phyloP scores from a whole-genome alignment of 441 rosid genomes.

The Jatropha multifida region DNA sequence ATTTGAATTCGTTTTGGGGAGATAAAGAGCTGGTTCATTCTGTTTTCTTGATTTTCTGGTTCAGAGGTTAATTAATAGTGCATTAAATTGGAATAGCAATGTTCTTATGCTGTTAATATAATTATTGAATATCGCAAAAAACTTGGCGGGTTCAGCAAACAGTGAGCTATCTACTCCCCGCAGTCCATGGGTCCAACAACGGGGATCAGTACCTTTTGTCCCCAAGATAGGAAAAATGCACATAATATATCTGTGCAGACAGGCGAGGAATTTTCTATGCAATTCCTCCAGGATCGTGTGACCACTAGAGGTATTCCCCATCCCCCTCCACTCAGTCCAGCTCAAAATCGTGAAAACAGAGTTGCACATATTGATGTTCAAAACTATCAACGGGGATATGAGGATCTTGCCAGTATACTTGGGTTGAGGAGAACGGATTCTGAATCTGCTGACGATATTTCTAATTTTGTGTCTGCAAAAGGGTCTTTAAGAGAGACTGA shows the following conservation, averaged over 20 bases:
- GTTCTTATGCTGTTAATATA: slow-evolving; percentile 14
- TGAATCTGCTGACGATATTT: slow-evolving; percentile 46
- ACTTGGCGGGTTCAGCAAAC: slow-evolving; percentile 28
- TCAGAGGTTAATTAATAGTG: slow-evolving; percentile 20
- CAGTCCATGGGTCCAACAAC: slow-evolving; percentile 34
- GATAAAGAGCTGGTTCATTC: slow-evolving; percentile 16
- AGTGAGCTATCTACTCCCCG: slow-evolving; percentile 37
- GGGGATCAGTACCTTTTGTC: slow-evolving; percentile 29
- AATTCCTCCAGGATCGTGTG: slow-evolving; percentile 55
- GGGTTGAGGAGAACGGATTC: slow-evolving; percentile 61
- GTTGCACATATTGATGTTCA: slow-evolving; percentile 33
- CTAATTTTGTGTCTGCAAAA: slow-evolving; percentile 46
- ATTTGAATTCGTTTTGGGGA: slow-evolving; percentile 14
- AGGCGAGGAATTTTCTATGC: slow-evolving; percentile 67
- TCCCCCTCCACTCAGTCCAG: slow-evolving; percentile 12
- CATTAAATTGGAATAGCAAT: slow-evolving; percentile 22
- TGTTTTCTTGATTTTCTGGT: slow-evolving; percentile 5
- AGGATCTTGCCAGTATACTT: slow-evolving; percentile 47
- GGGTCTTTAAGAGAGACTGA: slow-evolving; percentile 39
- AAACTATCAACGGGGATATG: slow-evolving; percentile 40
- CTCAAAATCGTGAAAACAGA: slow-evolving; percentile 30
- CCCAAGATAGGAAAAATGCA: slow-evolving; percentile 29
- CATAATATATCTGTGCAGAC: slow-evolving; percentile 55
- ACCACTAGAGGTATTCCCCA: slow-evolving; percentile 32
- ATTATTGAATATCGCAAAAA: slow-evolving; percentile 18